Evolutionary conservation across 768 basidiomycete species (phyloP), one percentile per base, ranked within the genome.

Genomic region (Lactarius evosmus): DNA sequence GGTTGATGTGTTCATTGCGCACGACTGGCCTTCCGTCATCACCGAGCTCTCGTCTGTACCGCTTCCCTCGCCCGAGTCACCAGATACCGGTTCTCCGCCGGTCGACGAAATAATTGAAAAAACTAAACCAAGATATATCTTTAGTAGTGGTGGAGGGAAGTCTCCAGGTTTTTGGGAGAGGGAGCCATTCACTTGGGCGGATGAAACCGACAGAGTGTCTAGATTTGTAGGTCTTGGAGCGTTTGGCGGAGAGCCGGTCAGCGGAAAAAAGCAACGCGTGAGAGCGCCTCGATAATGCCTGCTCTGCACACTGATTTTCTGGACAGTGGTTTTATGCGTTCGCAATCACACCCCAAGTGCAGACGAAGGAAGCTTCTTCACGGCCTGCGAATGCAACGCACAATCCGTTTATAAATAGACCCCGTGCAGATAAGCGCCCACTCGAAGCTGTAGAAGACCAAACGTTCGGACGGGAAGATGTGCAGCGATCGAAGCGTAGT

Each of bases 241-340:
- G n/a, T 91, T 98, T 72, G 94, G 93, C 19, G 86, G 83, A 8
- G 78, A 78, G 61, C 82, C 78, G 62, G 72, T 80, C 11, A 70
- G 78, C 1, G 75, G 79, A 8, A 95, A 93, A 78, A 96, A 95
- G 74, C 90, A 89, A 70, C 81, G 95, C 69, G 95, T 96, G 69
- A 53, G 63, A 22, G 87, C 79, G 17, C 17, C 40, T 38, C 60
- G 19, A 36, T 33, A 12, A 19, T 11, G 34, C 56, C 55, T 19
- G 27, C 36, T 49, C 30, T 63, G 38, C 53, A 32, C 56, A 19
- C 67, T 58, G 66, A 57, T 40, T 51, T 60, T 41, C 0, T 9
- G 51, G 62, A 22, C 69, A 98, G 95, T 98, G 93, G 89, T 98
- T 97, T 77, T 99, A 99, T 76, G 97, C 97, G 2, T 98, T 98